phyloP scores from a whole-genome alignment of 805 yeast genomes.

The Priceomyces medius region DNA sequence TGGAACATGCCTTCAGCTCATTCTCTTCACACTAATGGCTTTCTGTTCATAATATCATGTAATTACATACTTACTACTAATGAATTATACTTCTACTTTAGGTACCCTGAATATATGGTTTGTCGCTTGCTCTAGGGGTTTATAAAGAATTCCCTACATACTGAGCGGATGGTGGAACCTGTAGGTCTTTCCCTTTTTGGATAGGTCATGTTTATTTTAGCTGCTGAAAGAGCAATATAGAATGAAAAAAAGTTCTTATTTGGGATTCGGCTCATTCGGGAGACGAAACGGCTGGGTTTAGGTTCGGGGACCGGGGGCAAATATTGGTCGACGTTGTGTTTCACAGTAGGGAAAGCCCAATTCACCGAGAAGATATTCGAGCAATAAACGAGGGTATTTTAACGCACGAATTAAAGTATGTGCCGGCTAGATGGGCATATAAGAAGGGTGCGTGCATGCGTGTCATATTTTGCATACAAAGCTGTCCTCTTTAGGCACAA shows the following conservation, averaged over 20 bases:
- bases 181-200: constrained; percentile 13
- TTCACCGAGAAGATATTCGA: no score
- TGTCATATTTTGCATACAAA: not conserved
- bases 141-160: constrained; percentile 6
- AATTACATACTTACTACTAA: constrained; percentile 2
- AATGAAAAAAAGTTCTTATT: constrained; percentile 6
- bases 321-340: no score
- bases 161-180: constrained; percentile 1
- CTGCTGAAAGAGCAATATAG: constrained; percentile 9
- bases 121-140: constrained; percentile 7
- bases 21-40: not conserved
- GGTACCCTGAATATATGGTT: not conserved
- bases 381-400: no score
- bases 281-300: constrained; percentile 3
- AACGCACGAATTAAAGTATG: no score
- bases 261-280: constrained; percentile 19
- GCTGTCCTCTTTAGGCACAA: not conserved
- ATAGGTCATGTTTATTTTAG: constrained; percentile 19
- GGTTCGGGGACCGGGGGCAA: not conserved
- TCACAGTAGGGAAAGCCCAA: no score
- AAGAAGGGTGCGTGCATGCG: no score
- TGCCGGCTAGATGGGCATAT: no score
- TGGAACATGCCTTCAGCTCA: no score
- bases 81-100: not conserved
- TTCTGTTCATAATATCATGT: not conserved